These are phyloP conservation scores for Pseudodiploospora longispora DNA, from an alignment of 2,329 filamentous ascomycete species.

Conservation along the genomic window DNA sequence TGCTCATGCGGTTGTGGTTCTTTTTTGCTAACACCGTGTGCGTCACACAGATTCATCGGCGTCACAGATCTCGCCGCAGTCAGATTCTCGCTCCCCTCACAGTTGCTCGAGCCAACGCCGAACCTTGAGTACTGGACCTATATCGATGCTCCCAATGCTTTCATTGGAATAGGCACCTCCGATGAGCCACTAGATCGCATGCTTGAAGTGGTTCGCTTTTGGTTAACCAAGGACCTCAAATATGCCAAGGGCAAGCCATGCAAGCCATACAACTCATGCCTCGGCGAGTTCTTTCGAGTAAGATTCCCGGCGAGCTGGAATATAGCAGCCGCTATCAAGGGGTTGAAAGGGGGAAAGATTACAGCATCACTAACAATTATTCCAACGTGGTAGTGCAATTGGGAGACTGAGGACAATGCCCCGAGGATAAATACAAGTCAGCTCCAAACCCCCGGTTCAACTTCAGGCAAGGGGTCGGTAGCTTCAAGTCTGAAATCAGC, in stretches of 20 bases:
- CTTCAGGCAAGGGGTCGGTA: conserved; percentile 30
- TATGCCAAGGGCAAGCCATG: conserved; percentile 97
- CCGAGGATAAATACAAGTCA: conserved; percentile 52
- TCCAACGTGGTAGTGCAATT: conserved; percentile 62
- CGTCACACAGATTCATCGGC: conserved; percentile 69
- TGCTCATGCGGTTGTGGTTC: not conserved
- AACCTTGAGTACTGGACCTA: conserved; percentile 99
- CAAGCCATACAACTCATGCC: conserved; percentile 96
- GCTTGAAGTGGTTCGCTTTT: conserved; percentile 90
- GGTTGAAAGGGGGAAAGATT: too few relatives aligned
- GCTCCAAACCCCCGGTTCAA: conserved; percentile 22
- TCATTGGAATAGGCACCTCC: conserved; percentile 74
- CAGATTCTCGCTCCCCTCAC: conserved; percentile 90
- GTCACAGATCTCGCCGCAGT: conserved; percentile 93
- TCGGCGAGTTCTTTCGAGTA: conserved; percentile 96
- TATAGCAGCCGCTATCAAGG: too few relatives aligned
- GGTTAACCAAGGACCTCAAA: conserved; percentile 99
- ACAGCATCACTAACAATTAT: conserved; percentile 1
- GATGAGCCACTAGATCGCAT: conserved; percentile 88
- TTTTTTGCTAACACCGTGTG: not conserved
- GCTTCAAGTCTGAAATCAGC: conserved; percentile 40
- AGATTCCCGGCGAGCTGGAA: conserved; percentile 21
- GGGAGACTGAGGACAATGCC: conserved; percentile 78
- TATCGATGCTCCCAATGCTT: conserved; percentile 87
- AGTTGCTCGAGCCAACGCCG: conserved; percentile 89